Evolutionary conservation across 208 protist species (phyloP), one percentile per base, ranked within the genome.

Genomic region (Leishmania turanica): DNA sequence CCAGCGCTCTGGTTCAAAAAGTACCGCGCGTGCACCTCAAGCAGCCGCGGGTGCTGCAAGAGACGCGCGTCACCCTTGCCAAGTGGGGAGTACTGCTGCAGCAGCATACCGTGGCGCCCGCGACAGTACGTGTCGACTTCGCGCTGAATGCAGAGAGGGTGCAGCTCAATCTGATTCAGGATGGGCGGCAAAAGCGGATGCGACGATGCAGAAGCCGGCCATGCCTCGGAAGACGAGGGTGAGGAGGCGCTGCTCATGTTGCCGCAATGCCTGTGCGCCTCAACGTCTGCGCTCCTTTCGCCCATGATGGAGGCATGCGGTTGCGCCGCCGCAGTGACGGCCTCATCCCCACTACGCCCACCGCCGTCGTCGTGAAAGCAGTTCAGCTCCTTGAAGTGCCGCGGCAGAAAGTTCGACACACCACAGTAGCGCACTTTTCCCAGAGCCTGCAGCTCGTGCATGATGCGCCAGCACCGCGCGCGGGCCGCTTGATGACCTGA

Each of bases 131-230:
- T 65, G 45, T 93, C 90, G 19, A 94, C 85, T 3, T 89, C 89
- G 11, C 69, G 47, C 82, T 96, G 95, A 34, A 88, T 42, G 76
- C 95, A 96, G 6, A 98, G 81, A 34, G 93, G 93, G 76, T 98
- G 93, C n/a, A 98, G 84, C 78, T 98, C 95, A 73, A 98, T 92
- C 49, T 98, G 95, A 77, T 98, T 96, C 17, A 98, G 47, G 7
- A 88, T 65, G 0, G 92, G 90, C 40, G 34, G 45, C n/a, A 75
- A 54, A 62, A 19, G 24, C 21, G 13, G 47, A n/a, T 58, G 42
- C 27, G 64, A 78, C 19, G 51, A 51, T 15, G 40, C 5, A 5
- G 66, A 40, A 71, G 45, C 45, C 45, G 15, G 21, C 31, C 27
- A 27, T 53, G 69, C 9, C 40, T 24, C 37, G 6, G 45, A 73